Evolutionary conservation across 2,329 filamentous ascomycete species (phyloP).

Genomic region (Sphaerostilbella broomeana): DNA sequence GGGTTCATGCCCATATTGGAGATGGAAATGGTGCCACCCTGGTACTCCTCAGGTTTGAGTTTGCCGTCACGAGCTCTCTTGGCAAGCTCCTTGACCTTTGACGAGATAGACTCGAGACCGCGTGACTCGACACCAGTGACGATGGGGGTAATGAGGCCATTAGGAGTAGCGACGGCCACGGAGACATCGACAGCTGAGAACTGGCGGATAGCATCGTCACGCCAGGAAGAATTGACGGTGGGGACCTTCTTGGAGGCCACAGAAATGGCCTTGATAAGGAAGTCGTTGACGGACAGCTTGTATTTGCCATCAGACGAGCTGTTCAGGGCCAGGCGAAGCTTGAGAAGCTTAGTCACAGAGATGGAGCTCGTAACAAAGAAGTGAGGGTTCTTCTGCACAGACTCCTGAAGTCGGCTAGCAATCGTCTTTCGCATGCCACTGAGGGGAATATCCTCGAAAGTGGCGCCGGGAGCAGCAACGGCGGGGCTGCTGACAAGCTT

Average conservation of each 20-base stretch:
- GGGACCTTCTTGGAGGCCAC: slow-evolving; percentile 89
- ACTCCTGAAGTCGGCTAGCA: slow-evolving; percentile 80
- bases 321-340: slow-evolving; percentile 92
- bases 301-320: slow-evolving; percentile 82
- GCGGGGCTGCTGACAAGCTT: slow-evolving; percentile 59
- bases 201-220: slow-evolving; percentile 82
- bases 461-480: slow-evolving; percentile 51
- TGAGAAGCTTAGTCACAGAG: slow-evolving; percentile 90
- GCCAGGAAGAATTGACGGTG: slow-evolving; percentile 93
- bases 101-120: slow-evolving; percentile 82
- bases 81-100: slow-evolving; percentile 89
- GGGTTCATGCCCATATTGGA: slow-evolving; percentile 99
- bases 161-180: slow-evolving; percentile 88
- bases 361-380: slow-evolving; percentile 92
- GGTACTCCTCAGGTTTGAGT: slow-evolving; percentile 99
- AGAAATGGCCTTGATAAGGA: slow-evolving; percentile 93
- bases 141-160: slow-evolving; percentile 94
- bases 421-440: slow-evolving; percentile 98
- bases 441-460: slow-evolving; percentile 78
- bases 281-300: slow-evolving; percentile 99
- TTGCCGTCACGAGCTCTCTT: slow-evolving; percentile 95
- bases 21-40: slow-evolving; percentile 97
- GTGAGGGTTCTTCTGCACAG: slow-evolving; percentile 89
- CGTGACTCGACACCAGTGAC: slow-evolving; percentile 82
- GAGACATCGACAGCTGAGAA: slow-evolving; percentile 91